phyloP scores from a whole-genome alignment of 2,329 filamentous ascomycete species.

The Diaporthe capsici region DNA sequence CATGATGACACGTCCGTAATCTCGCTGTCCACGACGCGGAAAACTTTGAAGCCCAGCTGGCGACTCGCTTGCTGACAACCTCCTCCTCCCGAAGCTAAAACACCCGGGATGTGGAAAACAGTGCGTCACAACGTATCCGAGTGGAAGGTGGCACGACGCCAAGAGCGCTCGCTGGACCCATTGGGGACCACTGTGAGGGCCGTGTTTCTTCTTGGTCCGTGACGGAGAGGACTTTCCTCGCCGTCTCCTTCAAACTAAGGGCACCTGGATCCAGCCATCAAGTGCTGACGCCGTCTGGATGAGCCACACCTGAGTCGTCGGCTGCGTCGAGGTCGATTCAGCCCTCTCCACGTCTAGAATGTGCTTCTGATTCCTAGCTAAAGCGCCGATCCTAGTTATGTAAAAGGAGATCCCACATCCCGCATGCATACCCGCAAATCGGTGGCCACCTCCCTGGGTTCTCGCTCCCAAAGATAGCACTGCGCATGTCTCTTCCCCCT shows the following conservation, averaged over 20 bases:
- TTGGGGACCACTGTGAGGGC: background rate
- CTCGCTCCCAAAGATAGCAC: background rate
- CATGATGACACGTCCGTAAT: background rate
- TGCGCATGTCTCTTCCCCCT: background rate
- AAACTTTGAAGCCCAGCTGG: background rate
- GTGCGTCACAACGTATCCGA: background rate
- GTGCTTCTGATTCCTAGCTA: background rate
- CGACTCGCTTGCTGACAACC: background rate
- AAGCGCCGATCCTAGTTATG: background rate
- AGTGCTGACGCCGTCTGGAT: background rate
- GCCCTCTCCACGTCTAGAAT: background rate
- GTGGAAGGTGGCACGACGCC: background rate
- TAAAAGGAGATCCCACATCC: constrained; percentile 16
- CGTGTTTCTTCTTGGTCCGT: background rate
- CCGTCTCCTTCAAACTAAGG: background rate
- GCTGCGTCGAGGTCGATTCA: background rate
- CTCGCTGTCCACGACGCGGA: background rate
- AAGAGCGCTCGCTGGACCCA: background rate
- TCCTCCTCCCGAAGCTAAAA: background rate
- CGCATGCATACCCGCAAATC: background rate
- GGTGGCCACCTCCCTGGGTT: background rate
- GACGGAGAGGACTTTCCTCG: background rate
- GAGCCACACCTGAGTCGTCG: background rate
- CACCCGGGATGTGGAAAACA: background rate
- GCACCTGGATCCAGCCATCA: background rate